phyloP scores from a whole-genome alignment of 371 early-diverging fungal species.

The Lichtheimia ramosa region DNA sequence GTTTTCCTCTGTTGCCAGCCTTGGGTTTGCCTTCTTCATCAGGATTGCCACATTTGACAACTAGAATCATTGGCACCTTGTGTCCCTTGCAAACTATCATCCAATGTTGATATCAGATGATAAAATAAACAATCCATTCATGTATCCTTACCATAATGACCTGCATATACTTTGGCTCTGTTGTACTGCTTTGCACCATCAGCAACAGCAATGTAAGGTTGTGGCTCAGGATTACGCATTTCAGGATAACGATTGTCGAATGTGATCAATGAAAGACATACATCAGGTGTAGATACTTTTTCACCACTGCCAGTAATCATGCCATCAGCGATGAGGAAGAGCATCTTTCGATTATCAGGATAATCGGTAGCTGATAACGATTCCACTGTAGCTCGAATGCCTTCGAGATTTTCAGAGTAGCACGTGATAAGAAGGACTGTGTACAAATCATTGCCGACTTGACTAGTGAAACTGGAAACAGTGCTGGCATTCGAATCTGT shows the following conservation, averaged over 20 bases:
- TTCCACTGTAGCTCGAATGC: conserved; percentile 87
- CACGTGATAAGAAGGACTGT: conserved; percentile 78
- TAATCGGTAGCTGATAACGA: conserved; percentile 88
- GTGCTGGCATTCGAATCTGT: conserved; percentile 14
- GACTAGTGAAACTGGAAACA: conserved; percentile 9
- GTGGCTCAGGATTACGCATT: conserved; percentile 60
- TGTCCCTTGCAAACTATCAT: conserved; percentile 43
- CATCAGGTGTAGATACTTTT: conserved; percentile 75
- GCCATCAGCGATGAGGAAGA: conserved; percentile 90
- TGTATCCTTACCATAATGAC: conserved; percentile 62
- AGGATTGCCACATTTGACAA: conserved; percentile 84
- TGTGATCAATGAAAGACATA: conserved; percentile 64
- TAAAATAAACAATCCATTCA: background rate
- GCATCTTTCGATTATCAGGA: conserved; percentile 85
- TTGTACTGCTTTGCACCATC: conserved; percentile 85
- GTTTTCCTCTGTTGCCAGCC: conserved; percentile 91
- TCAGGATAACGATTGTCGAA: conserved; percentile 44
- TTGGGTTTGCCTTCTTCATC: conserved; percentile 69
- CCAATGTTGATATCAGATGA: conserved; percentile 32
- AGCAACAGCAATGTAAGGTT: conserved; percentile 84
- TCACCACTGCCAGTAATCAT: conserved; percentile 83
- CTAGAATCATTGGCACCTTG: conserved; percentile 69
- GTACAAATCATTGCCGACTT: conserved; percentile 49
- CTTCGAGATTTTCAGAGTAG: conserved; percentile 90
- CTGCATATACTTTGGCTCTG: conserved; percentile 90